phyloP scores from a whole-genome alignment of 345 rosid species.

The Fremontodendron californicum region DNA sequence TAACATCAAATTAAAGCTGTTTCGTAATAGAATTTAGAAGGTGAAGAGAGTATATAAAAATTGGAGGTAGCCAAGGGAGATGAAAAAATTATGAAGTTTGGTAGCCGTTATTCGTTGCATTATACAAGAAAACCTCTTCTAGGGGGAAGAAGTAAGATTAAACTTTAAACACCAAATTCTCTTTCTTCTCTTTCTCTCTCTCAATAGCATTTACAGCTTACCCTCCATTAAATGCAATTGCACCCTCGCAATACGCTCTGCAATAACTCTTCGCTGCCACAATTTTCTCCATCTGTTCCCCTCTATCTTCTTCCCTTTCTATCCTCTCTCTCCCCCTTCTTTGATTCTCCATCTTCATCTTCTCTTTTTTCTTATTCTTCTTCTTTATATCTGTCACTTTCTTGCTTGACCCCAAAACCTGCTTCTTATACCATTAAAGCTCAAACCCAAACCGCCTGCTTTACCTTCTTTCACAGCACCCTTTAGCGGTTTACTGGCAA shows the following conservation, averaged over 20 bases:
- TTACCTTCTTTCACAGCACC: not conserved
- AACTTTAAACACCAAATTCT: slow-evolving; percentile 17
- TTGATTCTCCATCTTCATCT: not conserved
- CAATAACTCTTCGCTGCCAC: slow-evolving; percentile 55
- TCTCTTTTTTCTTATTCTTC: not conserved
- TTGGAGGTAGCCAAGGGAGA: not conserved
- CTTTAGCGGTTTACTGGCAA: not conserved
- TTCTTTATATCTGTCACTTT: not conserved
- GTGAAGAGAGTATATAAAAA: not conserved
- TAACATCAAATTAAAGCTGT: not conserved
- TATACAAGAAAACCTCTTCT: slow-evolving; percentile 10
- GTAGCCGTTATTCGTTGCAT: slow-evolving; percentile 54
- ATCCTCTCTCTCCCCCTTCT: not conserved
- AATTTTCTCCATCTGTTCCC: slow-evolving; percentile 22
- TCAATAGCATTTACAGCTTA: slow-evolving; percentile 36
- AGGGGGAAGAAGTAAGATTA: not conserved
- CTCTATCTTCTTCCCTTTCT: not conserved
- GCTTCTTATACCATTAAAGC: slow-evolving; percentile 19
- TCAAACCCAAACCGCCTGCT: slow-evolving; percentile 10
- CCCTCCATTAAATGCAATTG: slow-evolving; percentile 68
- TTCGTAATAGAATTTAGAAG: not conserved
- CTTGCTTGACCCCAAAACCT: slow-evolving; percentile 1
- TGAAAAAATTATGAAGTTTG: slow-evolving; percentile 21
- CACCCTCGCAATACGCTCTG: slow-evolving; percentile 72
- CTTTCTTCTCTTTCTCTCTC: slow-evolving; percentile 13